A percentile compares a stretch with the other conserved stretches of the same genome.
phyloP scores from a whole-genome alignment of 2,329 filamentous ascomycete genomes.

The Paradendryphiella salina region DNA sequence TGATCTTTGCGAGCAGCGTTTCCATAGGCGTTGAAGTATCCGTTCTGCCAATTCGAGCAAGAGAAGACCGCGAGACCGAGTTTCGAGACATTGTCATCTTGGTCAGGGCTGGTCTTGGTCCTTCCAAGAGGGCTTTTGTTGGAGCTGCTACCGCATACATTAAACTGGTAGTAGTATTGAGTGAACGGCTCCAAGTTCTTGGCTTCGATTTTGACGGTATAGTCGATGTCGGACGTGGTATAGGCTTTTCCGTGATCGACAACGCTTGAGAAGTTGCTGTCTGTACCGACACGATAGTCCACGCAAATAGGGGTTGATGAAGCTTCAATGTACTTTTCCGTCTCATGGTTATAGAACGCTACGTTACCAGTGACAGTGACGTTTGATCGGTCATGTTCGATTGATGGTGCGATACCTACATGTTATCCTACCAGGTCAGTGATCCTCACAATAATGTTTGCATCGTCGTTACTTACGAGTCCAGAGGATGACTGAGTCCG shows the following conservation, averaged over 20 bases:
- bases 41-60: conserved; percentile 60
- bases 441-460: too few relatives aligned
- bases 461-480: conserved; percentile 19
- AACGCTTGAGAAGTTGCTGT: conserved; percentile 52
- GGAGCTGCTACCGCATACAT: conserved; percentile 65
- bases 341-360: conserved; percentile 57
- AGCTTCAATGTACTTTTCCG: conserved; percentile 56
- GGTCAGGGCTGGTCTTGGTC: conserved; percentile 69
- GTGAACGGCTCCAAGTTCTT: conserved; percentile 65
- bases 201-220: conserved; percentile 74
- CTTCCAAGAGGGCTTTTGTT: conserved; percentile 65
- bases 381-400: conserved; percentile 49
- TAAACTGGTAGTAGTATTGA: conserved; percentile 72
- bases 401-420: conserved; percentile 38
- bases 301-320: conserved; percentile 68
- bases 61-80: conserved; percentile 71
- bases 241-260: conserved; percentile 64
- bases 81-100: conserved; percentile 59
- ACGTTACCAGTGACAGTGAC: conserved; percentile 60
- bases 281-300: conserved; percentile 62
- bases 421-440: too few relatives aligned
- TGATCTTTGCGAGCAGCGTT: conserved; percentile 45
- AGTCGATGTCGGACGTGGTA: conserved; percentile 75
- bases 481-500: conserved; percentile 46
- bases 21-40: conserved; percentile 56